Base-by-base conservation (phyloP, 106 monocot genomes). In the Chionographis japonica region DNA sequence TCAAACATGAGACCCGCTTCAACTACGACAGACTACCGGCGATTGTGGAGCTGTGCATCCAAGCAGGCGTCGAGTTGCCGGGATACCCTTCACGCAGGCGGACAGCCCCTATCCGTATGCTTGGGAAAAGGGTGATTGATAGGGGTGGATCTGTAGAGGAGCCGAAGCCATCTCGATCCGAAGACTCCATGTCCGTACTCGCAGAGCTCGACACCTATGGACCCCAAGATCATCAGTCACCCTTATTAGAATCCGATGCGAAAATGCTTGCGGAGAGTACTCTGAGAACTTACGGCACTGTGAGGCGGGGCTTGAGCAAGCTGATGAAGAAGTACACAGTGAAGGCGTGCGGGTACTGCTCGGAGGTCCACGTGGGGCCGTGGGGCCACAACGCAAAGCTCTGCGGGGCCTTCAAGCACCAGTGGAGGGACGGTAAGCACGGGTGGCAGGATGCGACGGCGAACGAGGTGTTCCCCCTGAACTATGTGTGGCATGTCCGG, bases 341-440 rank as follows among this genome's bases (percentile, higher is more conserved):
- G 52, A 92, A 92, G 63, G 86, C 87, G 4, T 97, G 95, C 14
- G 92, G 92, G 7, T 92, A 97, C 55, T 97, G 97, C 75, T 81
- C 92, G 9, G 97, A 97, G 76, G 89, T 97, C 8, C 86, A 97
- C 68, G 92, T 92, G 3, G 97, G 97, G 0, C 97, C 97, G 13
- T 97, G 84, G 84, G 97, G 97, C 0, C 97, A 97, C 74, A 85
- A 97, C 61, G 89, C 69, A n/a, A 97, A 92, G 72, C 85, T 89
- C 4, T 97, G 97, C 38, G 92, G 97, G 27, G 92, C 79, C 16
- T 97, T 92, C 79, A 97, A 97, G 77, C 97, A 97, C 72, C 92
- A 97, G 55, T 92, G 97, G 92, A 71, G 97, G 53, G 92, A 97
- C 5, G 89, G 92, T 17, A 92, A 92, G 67, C 97, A 97, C 61